Conservation (phyloP, 331 rosid genomes). For the Telfairia occidentalis region DNA sequence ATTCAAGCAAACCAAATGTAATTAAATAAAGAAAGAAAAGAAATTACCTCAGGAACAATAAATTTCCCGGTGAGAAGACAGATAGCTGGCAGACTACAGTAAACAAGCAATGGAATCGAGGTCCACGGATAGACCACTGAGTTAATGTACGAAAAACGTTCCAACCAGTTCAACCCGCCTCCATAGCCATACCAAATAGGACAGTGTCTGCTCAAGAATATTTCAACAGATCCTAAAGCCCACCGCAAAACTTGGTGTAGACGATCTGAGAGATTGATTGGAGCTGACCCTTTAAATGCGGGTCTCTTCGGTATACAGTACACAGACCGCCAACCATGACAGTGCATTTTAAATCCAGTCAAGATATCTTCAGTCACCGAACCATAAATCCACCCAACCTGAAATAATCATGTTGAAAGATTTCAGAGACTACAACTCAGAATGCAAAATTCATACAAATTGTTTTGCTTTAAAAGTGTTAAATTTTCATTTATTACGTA, state of each 20-base stretch:
- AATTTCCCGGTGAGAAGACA: constrained; percentile 90
- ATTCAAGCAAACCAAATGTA: neutral
- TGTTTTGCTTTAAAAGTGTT: neutral
- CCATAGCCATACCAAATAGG: constrained; percentile 97
- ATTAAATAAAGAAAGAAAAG: neutral
- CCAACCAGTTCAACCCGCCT: constrained; percentile 77
- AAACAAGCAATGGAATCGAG: constrained; percentile 77
- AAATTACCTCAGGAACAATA: constrained; percentile 84
- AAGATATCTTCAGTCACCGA: constrained; percentile 98
- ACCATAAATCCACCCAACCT: constrained; percentile 99
- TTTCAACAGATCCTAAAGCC: constrained; percentile 97
- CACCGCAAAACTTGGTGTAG: constrained; percentile 92
- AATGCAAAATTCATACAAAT: neutral
- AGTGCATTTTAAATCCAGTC: constrained; percentile 98
- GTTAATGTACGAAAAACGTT: constrained; percentile 82
- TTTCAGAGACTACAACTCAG: neutral
- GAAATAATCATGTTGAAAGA: neutral
- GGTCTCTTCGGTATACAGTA: constrained; percentile 83
- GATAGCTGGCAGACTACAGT: constrained; percentile 90
- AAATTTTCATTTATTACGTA: neutral
- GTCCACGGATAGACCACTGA: constrained; percentile 95
- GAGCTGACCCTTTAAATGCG: constrained; percentile 97
- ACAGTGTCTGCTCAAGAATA: constrained; percentile 85
- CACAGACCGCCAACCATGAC: constrained; percentile 98
- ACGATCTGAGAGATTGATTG: constrained; percentile 91